phyloP scores from a whole-genome alignment of 116 monocot genomes.

The Posidonia oceanica region DNA sequence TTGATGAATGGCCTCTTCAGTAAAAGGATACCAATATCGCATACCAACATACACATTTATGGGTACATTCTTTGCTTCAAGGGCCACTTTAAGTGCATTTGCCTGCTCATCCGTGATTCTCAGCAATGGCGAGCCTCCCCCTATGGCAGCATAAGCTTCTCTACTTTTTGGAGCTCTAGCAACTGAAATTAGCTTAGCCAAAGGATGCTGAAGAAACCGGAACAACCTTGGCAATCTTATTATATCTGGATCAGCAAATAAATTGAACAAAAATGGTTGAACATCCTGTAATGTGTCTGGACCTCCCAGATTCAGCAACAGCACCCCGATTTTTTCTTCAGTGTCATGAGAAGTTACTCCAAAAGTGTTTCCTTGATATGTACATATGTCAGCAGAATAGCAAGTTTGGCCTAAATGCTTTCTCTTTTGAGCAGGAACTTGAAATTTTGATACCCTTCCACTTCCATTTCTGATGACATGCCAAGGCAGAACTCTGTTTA shows the following conservation, averaged over 20 bases:
- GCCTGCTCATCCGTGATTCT: conserved; percentile 94
- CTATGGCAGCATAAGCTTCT: conserved; percentile 93
- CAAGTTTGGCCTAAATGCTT: conserved; percentile 17
- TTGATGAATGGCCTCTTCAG: conserved; percentile 77
- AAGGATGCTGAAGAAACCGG: conserved; percentile 80
- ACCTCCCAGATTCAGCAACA: conserved; percentile 85
- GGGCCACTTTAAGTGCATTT: conserved; percentile 49
- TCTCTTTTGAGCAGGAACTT: conserved; percentile 11
- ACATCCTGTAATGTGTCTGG: conserved; percentile 94
- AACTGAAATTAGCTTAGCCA: conserved; percentile 77
- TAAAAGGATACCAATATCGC: conserved; percentile 96
- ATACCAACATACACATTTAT: conserved; percentile 76
- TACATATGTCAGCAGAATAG: conserved; percentile 29
- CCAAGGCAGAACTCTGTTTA: neutral
- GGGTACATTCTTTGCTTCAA: conserved; percentile 54
- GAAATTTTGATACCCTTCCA: conserved; percentile 1
- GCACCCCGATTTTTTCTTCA: conserved; percentile 69
- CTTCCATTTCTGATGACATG: conserved; percentile 4
- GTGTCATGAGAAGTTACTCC: conserved; percentile 19
- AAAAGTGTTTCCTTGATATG: conserved; percentile 25
- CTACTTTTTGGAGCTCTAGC: conserved; percentile 93
- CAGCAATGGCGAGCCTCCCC: conserved; percentile 84
- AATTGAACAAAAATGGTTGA: conserved; percentile 91
- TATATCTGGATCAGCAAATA: conserved; percentile 96
- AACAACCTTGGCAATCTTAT: conserved; percentile 86